Conservation (phyloP, 2,329 filamentous ascomycete species). For the Proliferodiscus dingleyae region DNA sequence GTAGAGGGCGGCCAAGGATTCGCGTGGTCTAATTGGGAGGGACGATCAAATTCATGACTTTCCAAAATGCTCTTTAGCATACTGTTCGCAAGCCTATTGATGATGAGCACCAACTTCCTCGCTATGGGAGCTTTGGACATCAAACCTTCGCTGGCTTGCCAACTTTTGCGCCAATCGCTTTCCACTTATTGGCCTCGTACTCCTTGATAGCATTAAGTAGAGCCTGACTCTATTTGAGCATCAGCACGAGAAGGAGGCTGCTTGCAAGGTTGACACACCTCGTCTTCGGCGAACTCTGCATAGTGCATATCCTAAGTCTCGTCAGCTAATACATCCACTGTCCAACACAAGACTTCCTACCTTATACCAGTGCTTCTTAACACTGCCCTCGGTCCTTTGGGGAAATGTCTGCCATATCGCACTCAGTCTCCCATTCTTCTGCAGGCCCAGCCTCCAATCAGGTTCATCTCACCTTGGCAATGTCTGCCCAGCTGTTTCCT, state of each 20-base stretch:
- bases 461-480: conserved; percentile 71
- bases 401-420: conserved; percentile 68
- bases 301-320: conserved; percentile 88
- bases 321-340: conserved; percentile 12
- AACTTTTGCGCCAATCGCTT: conserved; percentile 92
- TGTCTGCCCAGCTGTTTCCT: conserved; percentile 94
- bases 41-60: conserved; percentile 20
- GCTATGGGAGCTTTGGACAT: conserved; percentile 11
- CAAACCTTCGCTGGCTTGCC: conserved; percentile 91
- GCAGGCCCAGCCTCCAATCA: conserved; percentile 6
- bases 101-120: neutral
- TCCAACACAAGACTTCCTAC: conserved; percentile 38
- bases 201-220: conserved; percentile 94
- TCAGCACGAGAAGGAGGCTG: conserved; percentile 20
- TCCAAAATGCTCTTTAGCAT: conserved; percentile 87
- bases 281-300: conserved; percentile 95
- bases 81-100: conserved; percentile 75
- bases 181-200: conserved; percentile 99
- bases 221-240: conserved; percentile 40
- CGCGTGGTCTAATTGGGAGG: neutral
- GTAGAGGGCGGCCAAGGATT: neutral
- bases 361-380: conserved; percentile 99
- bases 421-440: conserved; percentile 22
- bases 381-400: conserved; percentile 87
- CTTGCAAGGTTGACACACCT: conserved; percentile 51